These are phyloP conservation scores for Xylaria bambusicola DNA, from an alignment of 495 filamentous ascomycete species.

Conservation along the genomic window DNA sequence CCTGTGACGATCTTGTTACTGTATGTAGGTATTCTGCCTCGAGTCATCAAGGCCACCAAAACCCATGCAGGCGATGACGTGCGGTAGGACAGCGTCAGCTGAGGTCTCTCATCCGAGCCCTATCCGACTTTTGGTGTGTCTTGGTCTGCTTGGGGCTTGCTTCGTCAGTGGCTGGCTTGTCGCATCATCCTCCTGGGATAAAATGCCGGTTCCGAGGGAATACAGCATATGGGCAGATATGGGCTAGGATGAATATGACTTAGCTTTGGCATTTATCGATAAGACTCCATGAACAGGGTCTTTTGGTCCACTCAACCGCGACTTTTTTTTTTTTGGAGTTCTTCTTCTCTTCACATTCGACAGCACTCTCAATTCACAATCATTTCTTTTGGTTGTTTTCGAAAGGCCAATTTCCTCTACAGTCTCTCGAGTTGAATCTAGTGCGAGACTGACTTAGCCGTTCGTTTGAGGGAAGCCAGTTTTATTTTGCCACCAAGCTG, in stretches of 20 bases:
- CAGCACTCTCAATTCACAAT: constrained; percentile 34
- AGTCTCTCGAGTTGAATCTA: constrained; percentile 33
- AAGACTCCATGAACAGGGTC: background rate
- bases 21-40: background rate
- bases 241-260: background rate
- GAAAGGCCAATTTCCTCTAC: constrained; percentile 22
- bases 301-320: no score
- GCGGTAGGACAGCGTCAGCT: background rate
- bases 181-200: background rate
- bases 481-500: constrained; percentile 26
- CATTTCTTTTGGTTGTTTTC: constrained; percentile 26
- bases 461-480: constrained; percentile 38
- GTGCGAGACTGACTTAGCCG: constrained; percentile 36
- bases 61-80: background rate
- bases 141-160: background rate
- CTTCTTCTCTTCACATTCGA: constrained; percentile 28
- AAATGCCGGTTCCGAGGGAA: no score
- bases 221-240: no score
- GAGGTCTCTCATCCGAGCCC: background rate
- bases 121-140: background rate
- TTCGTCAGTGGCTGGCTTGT: background rate
- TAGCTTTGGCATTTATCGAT: constrained; percentile 1
- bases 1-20: background rate
- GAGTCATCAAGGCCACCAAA: no score
- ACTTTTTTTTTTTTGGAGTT: constrained; percentile 8